Evolutionary conservation across 208 protist genomes (phyloP).

Genomic region (Naegleria gruberi): DNA sequence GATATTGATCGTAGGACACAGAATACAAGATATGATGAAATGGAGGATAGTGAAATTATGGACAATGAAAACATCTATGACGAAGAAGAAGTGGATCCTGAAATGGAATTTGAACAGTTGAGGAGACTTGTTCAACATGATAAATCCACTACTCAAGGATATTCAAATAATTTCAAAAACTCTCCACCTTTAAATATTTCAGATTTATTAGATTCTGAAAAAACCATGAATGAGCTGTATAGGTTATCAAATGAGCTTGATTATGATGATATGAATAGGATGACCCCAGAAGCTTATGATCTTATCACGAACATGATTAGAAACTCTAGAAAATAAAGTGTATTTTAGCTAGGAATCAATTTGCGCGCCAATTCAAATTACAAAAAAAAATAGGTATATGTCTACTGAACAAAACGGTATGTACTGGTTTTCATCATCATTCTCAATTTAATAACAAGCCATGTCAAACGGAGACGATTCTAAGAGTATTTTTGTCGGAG

Average conservation of each 20-base stretch:
- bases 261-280: not conserved
- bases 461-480: not conserved
- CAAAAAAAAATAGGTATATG: not conserved
- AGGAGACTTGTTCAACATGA: not conserved
- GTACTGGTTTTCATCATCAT: not conserved
- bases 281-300: not conserved
- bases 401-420: not conserved
- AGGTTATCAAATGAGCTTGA: not conserved
- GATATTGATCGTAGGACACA: not conserved
- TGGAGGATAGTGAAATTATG: not conserved
- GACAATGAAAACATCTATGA: not conserved
- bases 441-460: not conserved
- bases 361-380: not conserved
- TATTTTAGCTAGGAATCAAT: too few relatives aligned
- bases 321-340: not conserved
- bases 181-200: not conserved
- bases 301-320: not conserved
- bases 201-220: not conserved
- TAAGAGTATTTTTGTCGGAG: constrained; percentile 4
- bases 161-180: not conserved
- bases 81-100: not conserved
- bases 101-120: not conserved
- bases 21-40: not conserved
- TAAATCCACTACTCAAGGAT: not conserved
- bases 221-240: not conserved